These are phyloP conservation scores for maize (Zea mays) DNA, from an alignment of 176 grass and related monocot species.

Conservation along the genomic window Zm-B73-REFERENCE-NAM-5.0 NC_050098.1:117217501-117218000, in stretches of 20 bases:
- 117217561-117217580: slow-evolving; percentile 89
- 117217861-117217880: too few species aligned
- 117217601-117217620: neutral
- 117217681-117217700: slow-evolving; percentile 40
- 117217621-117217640: neutral
- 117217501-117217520: slow-evolving; percentile 79
- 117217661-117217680: slow-evolving; percentile 44
- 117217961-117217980: too few species aligned
- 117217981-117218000: too few species aligned
- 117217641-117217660: slow-evolving; percentile 24
- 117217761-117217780: neutral
- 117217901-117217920: too few species aligned
- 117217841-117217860: too few species aligned
- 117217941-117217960: too few species aligned
- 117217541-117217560: slow-evolving; percentile 96
- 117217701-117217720: slow-evolving; percentile 13
- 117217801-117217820: too few species aligned
- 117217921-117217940: too few species aligned
- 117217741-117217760: neutral
- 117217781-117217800: too few species aligned
- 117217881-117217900: too few species aligned
- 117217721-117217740: too few species aligned
- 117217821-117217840: too few species aligned
- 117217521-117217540: slow-evolving; percentile 87
- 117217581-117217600: slow-evolving; percentile 56